Evolutionary conservation across 805 yeast genomes (phyloP), one percentile per base, ranked within the genome.

Genomic region (Ogataea parapolymorpha): DNA sequence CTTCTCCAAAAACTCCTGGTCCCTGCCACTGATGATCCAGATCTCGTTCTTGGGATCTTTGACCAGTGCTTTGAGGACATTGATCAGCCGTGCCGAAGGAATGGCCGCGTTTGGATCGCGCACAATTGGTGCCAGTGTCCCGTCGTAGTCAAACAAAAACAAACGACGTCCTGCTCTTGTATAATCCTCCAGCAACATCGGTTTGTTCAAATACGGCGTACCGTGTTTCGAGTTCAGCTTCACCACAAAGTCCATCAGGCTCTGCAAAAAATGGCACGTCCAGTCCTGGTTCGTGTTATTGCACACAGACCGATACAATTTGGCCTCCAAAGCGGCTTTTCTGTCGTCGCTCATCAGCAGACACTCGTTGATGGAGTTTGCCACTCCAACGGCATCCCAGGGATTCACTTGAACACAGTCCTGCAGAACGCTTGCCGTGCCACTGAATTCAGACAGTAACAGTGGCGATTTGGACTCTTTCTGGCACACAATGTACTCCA

Each of bases 71-170:
- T 74, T 70, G 44, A 93, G 63, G 10, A 84, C 77, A 7, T 70
- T 63, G 39, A 77, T 71, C 32, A 93, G 69, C 50, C 83, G 73
- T 3, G 82, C 80, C 1, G 95, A 80, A 3, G 99, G 99, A 30
- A 93, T 85, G 0, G 99, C 99, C 0, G 98, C 97, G n/a, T 91
- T 88, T 2, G 99, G 99, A 54, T 93, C 98, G 28, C 80, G 76
- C 3, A 93, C 99, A 57, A 93, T 93, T 11, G 98, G 98, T 0
- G 99, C 88, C 51, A 93, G 71, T 1, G 99, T 93, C 22, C 99
- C 99, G 61, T 93, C 99, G 61, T 93, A 93, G 65, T 93, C 99
- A 65, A 93, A 90, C 53, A 93, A 63, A 54, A 93, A 88, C 44
- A 93, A 65, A 47, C 98, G 74, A 53, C 84, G 74, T 25, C 75